These are phyloP conservation scores for Zelopaecilomyces penicillatus DNA, from an alignment of 2,329 filamentous ascomycete genomes.

Conservation along the genomic window DNA sequence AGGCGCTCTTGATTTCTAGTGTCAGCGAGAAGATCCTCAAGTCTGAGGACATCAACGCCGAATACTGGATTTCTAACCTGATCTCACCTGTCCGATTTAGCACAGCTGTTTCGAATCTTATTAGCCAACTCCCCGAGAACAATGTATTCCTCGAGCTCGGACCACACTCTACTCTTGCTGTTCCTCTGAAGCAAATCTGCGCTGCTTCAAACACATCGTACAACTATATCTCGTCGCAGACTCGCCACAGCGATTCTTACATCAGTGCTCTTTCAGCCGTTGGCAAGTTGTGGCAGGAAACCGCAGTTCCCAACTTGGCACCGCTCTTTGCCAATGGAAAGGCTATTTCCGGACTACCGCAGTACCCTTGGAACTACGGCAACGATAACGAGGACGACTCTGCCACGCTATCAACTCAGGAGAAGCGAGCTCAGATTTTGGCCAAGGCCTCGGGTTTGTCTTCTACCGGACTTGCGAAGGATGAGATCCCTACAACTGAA, in stretches of 20 bases:
- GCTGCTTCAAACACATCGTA: not conserved
- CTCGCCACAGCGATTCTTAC: not conserved
- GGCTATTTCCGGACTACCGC: conserved; percentile 7
- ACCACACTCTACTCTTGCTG: conserved; percentile 17
- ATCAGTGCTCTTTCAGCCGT: conserved; percentile 5
- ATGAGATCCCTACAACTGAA: conserved; percentile 3
- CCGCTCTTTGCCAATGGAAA: conserved; percentile 5
- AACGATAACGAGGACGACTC: not conserved
- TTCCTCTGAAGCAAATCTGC: conserved; percentile 17
- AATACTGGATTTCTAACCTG: conserved; percentile 8
- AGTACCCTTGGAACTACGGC: conserved; percentile 6
- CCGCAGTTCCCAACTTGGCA: not conserved
- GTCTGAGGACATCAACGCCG: conserved; percentile 1
- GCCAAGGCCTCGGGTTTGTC: not conserved
- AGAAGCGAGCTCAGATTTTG: conserved; percentile 4
- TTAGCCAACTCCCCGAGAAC: conserved; percentile 2
- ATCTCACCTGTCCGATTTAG: conserved; percentile 11
- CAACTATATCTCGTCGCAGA: conserved; percentile 7
- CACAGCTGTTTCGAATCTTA: conserved; percentile 6
- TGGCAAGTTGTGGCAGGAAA: conserved; percentile 7
- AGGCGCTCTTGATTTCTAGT: conserved; percentile 5
- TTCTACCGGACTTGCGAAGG: conserved; percentile 2
- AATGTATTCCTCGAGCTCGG: conserved; percentile 18
- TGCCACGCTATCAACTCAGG: conserved; percentile 1
- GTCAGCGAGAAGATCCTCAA: conserved; percentile 5